Base-by-base conservation (phyloP, 139 green algal genomes). In the Coelastrella sp. region DNA sequence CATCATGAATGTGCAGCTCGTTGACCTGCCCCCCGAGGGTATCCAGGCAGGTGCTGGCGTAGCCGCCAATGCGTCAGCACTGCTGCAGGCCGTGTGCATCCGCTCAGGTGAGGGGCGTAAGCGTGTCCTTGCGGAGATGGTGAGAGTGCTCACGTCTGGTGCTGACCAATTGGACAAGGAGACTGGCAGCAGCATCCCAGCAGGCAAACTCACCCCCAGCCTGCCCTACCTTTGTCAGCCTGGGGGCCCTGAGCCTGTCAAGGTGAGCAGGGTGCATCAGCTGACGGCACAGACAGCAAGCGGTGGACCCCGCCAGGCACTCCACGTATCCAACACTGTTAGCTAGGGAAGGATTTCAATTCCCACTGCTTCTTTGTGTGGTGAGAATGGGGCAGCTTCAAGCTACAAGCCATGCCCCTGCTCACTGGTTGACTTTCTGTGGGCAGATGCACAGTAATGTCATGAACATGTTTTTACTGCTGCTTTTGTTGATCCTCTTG, bases 31-130 rank as follows among this genome's bases (percentile, higher is more conserved):
- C 63, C 56, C 87, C 8, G 20, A 85, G 61, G 72, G 82, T 35
- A 17, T 35, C 35, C 58, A 58, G 24, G 22, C 49, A 24, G 35
- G 22, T 22, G 15, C 9, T 24, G 60, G 73, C 88, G n/a, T 83
- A n/a, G 59, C 79, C 56, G 79, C 86, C 65, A 78, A 66, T 24
- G 82, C 94, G 75, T 84, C 88, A 15, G 82, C 93, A 57, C 88
- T 94, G 88, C 91, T 95, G 84, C 92, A 96, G 93, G 92, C 94
- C 7, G 89, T 96, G 57, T 96, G 94, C 85, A 93, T 97, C 8
- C 89, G 95, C 57, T 99, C 96, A 0, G 90, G 92, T 12, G 97
- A 99, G 92, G 97, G 95, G 8, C 94, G 97, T 11, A 89, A 91
- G 17, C 93, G 97, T 24, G 92, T 99, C 27, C 76, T 99, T 3